Conservation (phyloP, 768 basidiomycete genomes). For the Cyathus striatus region DNA sequence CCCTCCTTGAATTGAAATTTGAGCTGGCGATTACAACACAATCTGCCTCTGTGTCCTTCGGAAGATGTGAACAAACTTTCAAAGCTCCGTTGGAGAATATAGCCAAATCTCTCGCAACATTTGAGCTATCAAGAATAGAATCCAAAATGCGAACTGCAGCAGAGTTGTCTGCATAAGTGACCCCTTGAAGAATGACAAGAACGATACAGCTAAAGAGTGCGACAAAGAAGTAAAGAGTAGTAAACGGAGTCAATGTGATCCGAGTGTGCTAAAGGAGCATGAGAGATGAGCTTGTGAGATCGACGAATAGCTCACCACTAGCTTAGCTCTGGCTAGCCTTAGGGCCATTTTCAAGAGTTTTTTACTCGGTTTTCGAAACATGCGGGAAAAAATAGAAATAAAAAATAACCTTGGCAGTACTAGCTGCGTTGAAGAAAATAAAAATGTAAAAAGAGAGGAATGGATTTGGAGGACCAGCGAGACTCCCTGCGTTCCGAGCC, state of each 20-base stretch:
- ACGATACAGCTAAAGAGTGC: conserved; percentile 34
- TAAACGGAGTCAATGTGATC: conserved; percentile 44
- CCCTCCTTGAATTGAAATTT: no score
- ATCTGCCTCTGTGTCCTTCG: conserved; percentile 18
- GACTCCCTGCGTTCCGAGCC: no score
- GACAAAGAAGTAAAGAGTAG: conserved; percentile 42
- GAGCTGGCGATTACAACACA: no score
- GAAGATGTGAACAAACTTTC: conserved; percentile 34
- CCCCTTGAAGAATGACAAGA: conserved; percentile 34
- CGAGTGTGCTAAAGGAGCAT: conserved; percentile 32
- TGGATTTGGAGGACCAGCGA: no score
- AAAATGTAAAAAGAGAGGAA: no score
- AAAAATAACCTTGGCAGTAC: no score
- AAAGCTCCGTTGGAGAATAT: conserved; percentile 17
- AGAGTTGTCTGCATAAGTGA: conserved; percentile 30
- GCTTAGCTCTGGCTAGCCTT: conserved; percentile 16
- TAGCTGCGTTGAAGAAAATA: no score
- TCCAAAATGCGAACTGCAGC: conserved; percentile 25
- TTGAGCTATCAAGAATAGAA: conserved; percentile 20
- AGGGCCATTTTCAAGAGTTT: not conserved
- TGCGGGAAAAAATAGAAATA: no score
- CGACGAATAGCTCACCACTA: conserved; percentile 17
- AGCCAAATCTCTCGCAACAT: conserved; percentile 13
- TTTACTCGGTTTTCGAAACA: conserved; percentile 4
- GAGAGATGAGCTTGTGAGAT: not conserved